Evolutionary conservation across 2,329 filamentous ascomycete genomes (phyloP).

Genomic region (Aspergillus sp.): DNA sequence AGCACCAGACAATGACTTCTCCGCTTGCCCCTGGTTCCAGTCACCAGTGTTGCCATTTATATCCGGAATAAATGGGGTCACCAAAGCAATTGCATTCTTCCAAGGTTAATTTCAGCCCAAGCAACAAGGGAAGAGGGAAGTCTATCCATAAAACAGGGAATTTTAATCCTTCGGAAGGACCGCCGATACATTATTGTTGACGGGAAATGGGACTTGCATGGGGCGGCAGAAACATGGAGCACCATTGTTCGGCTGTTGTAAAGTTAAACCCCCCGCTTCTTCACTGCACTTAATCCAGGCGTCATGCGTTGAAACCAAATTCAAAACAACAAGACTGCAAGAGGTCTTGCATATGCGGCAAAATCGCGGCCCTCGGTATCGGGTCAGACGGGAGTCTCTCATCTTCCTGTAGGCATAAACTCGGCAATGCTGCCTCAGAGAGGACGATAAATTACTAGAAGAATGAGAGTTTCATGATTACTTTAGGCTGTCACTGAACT

Average conservation of each 20-base stretch:
- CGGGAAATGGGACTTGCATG: background rate
- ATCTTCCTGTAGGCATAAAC: background rate
- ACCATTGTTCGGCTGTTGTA: background rate
- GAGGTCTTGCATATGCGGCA: background rate
- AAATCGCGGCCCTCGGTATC: background rate
- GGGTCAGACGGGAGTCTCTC: background rate
- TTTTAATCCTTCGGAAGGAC: background rate
- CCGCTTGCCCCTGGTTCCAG: conserved; percentile 20
- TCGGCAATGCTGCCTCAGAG: background rate
- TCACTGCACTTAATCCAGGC: background rate
- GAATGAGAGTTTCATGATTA: background rate
- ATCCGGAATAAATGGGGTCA: conserved; percentile 6
- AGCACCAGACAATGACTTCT: background rate
- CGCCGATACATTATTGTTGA: background rate
- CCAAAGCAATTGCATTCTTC: background rate
- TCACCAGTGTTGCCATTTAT: conserved; percentile 14
- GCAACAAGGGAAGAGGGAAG: background rate
- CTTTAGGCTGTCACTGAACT: conserved; percentile 1
- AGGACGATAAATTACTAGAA: background rate
- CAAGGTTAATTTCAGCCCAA: background rate
- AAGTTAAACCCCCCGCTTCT: background rate
- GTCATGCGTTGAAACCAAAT: background rate
- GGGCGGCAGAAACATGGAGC: conserved; percentile 1
- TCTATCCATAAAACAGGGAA: background rate
- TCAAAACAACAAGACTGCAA: background rate